Conservation (phyloP, 306 rosid species). For the Medicago lupulina region DNA sequence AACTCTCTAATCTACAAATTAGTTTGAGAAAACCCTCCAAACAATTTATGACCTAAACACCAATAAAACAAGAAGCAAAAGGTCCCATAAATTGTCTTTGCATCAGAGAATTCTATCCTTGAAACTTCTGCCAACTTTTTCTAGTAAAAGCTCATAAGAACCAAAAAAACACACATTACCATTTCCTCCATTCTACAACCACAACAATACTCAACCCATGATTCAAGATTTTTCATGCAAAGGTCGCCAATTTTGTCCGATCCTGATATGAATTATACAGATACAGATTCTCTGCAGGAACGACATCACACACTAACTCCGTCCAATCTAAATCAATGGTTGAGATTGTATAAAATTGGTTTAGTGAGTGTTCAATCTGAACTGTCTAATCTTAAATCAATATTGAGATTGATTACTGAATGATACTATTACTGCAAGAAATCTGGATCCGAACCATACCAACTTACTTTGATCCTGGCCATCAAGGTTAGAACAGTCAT, state of each 20-base stretch:
- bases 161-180: background rate
- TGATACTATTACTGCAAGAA: too few relatives aligned
- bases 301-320: too few relatives aligned
- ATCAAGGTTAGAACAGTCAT: background rate
- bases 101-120: constrained; percentile 10
- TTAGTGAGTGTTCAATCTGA: too few relatives aligned
- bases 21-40: background rate
- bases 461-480: background rate
- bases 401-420: too few relatives aligned
- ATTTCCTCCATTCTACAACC: constrained; percentile 9
- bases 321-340: too few relatives aligned
- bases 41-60: constrained; percentile 5
- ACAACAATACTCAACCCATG: background rate
- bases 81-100: constrained; percentile 9
- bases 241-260: background rate
- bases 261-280: background rate
- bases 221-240: too few relatives aligned
- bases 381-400: too few relatives aligned
- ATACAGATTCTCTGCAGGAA: too few relatives aligned
- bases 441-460: background rate
- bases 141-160: constrained; percentile 8
- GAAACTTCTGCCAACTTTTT: constrained; percentile 14
- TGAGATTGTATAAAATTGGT: too few relatives aligned
- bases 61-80: constrained; percentile 3
- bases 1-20: background rate